A percentile compares a stretch with the other conserved stretches of the same genome.
Conservation (phyloP, 371 early-diverging fungal species). For the Mortierella sp. region DNA sequence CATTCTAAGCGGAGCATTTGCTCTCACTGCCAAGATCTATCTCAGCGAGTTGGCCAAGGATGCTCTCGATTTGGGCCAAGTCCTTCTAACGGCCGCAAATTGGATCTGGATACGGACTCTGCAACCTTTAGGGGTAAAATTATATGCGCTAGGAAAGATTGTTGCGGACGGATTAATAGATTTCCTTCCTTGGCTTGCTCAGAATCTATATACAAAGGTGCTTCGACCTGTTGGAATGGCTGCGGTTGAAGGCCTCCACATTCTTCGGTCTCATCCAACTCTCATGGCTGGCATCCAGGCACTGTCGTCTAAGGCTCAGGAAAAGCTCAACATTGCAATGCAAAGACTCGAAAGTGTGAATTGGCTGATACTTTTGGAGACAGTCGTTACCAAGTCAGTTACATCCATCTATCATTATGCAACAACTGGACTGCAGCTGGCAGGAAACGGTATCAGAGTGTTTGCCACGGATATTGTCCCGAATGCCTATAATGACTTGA, state of each 20-base stretch:
- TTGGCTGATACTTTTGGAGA: conserved; percentile 44
- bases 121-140: conserved; percentile 13
- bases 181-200: conserved; percentile 30
- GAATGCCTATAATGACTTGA: conserved; percentile 40
- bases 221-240: conserved; percentile 15
- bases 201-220: conserved; percentile 5
- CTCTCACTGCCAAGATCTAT: conserved; percentile 46
- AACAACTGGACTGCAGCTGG: neutral
- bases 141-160: neutral
- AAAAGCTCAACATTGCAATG: neutral
- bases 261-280: conserved; percentile 47
- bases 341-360: conserved; percentile 23
- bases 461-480: conserved; percentile 40
- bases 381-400: conserved; percentile 12
- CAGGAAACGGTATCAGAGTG: conserved; percentile 14
- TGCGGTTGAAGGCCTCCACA: conserved; percentile 8
- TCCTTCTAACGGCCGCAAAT: conserved; percentile 12
- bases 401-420: conserved; percentile 7
- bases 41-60: conserved; percentile 44
- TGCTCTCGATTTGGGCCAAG: conserved; percentile 28
- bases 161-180: neutral
- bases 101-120: conserved; percentile 35
- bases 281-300: conserved; percentile 38
- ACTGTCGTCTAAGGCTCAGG: conserved; percentile 29
- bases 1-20: conserved; percentile 24